Evolutionary conservation across 2,329 filamentous ascomycete species (phyloP).

Genomic region (Penicillium sp.): DNA sequence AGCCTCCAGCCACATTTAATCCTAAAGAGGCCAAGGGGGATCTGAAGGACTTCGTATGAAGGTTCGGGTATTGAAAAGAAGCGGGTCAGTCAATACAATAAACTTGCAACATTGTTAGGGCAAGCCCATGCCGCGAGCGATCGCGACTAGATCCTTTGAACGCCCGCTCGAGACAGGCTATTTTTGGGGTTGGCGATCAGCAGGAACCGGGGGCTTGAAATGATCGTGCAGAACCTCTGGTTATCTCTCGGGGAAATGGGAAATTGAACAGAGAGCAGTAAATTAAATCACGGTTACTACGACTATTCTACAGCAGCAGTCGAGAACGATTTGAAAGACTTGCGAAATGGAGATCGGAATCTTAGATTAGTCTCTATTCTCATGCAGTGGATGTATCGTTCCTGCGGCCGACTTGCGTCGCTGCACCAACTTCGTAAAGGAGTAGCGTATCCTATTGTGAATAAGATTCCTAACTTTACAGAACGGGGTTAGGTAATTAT

Average conservation of each 20-base stretch:
- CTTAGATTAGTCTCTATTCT: constrained; percentile 4
- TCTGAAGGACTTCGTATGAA: neutral
- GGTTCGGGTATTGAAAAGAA: constrained; percentile 6
- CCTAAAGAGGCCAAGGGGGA: constrained; percentile 15
- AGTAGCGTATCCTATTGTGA: neutral
- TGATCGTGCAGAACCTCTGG: neutral
- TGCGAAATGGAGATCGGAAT: constrained; percentile 4
- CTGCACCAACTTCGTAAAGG: neutral
- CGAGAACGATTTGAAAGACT: neutral
- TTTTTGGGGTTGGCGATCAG: constrained; percentile 22
- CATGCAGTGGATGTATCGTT: constrained; percentile 19
- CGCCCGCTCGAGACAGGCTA: constrained; percentile 19
- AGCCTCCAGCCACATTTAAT: constrained; percentile 24
- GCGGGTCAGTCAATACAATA: constrained; percentile 18
- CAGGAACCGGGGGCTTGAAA: neutral
- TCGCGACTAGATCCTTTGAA: constrained; percentile 24
- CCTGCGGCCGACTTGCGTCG: constrained; percentile 7
- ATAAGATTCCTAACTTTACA: neutral
- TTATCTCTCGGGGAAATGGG: neutral
- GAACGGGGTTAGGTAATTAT: neutral
- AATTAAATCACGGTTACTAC: neutral
- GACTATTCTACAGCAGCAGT: neutral
- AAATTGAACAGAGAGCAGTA: neutral
- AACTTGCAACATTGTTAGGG: constrained; percentile 29
- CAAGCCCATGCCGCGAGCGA: constrained; percentile 22